Conservation (phyloP, 164 flowering plant species). For the Piper betle region DNA sequence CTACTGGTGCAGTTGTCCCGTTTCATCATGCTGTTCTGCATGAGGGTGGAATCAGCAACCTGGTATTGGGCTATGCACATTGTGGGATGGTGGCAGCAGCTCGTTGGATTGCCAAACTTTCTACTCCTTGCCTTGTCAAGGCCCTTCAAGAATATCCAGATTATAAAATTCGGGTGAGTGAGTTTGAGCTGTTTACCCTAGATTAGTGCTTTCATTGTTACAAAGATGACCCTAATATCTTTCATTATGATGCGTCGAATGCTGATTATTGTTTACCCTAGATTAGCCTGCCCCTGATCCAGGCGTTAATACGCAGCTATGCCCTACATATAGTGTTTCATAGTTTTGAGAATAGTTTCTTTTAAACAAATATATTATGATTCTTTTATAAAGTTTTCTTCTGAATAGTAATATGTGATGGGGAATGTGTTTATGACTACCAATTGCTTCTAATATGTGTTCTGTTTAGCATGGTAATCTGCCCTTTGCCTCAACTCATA, state of each 20-base stretch:
- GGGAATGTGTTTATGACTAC: too few species aligned
- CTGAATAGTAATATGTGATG: too few species aligned
- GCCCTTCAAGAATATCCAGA: constrained; percentile 53
- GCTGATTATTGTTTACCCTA: too few species aligned
- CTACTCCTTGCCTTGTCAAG: constrained; percentile 66
- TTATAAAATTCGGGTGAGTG: constrained; percentile 63
- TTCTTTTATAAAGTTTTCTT: too few species aligned
- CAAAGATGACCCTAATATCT: not conserved
- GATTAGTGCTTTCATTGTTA: not conserved
- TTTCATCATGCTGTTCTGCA: constrained; percentile 85
- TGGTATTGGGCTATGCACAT: constrained; percentile 95
- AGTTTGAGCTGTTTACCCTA: not conserved
- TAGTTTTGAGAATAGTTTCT: too few species aligned
- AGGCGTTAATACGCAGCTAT: not conserved
- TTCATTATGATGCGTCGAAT: too few species aligned
- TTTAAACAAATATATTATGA: too few species aligned
- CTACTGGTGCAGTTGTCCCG: constrained; percentile 93
- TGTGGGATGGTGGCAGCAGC: constrained; percentile 99
- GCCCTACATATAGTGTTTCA: too few species aligned
- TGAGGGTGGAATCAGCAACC: constrained; percentile 82
- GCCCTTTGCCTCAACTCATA: too few species aligned
- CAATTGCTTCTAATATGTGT: too few species aligned
- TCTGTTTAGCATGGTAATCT: too few species aligned
- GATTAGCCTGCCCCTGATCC: too few species aligned
- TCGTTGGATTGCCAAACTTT: constrained; percentile 89